Evolutionary conservation across 2,329 filamentous ascomycete species (phyloP).

Genomic region (Conoideocrella luteorostrata): DNA sequence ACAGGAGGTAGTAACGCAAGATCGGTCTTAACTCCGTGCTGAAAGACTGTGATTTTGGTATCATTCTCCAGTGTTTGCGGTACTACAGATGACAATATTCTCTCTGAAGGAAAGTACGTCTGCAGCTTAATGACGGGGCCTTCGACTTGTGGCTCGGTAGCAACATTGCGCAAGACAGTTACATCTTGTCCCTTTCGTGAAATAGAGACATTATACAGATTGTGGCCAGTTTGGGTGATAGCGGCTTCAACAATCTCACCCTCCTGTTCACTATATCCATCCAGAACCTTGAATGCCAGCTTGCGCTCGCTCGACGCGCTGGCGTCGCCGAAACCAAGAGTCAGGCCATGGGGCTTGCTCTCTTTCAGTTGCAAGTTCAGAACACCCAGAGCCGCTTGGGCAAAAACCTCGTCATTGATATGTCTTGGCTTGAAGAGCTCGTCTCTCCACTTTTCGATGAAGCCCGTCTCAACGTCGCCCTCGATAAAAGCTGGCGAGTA

Average conservation of each 20-base stretch:
- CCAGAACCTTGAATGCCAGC: conserved; percentile 49
- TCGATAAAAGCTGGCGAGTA: conserved; percentile 73
- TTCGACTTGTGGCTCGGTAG: conserved; percentile 29
- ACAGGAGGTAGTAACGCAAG: conserved; percentile 53
- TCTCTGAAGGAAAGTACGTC: conserved; percentile 71
- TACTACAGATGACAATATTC: conserved; percentile 74
- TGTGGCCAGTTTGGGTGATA: conserved; percentile 41
- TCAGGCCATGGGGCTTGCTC: conserved; percentile 38
- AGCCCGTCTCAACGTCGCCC: conserved; percentile 90
- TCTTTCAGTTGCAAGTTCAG: conserved; percentile 43
- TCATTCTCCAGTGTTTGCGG: conserved; percentile 45
- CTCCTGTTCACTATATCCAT: conserved; percentile 57
- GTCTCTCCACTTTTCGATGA: conserved; percentile 80
- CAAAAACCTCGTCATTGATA: conserved; percentile 67
- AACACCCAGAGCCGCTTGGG: conserved; percentile 79
- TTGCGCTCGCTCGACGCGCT: conserved; percentile 36
- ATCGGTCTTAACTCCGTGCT: conserved; percentile 54
- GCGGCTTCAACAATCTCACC: conserved; percentile 53
- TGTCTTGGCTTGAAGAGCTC: conserved; percentile 65
- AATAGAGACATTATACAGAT: conserved; percentile 41
- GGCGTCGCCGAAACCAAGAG: conserved; percentile 48
- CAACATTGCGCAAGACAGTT: conserved; percentile 38
- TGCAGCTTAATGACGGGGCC: conserved; percentile 25
- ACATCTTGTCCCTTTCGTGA: conserved; percentile 32
- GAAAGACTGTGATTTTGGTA: conserved; percentile 71